These are phyloP conservation scores for Stromatinia cepivora DNA, from an alignment of 2,329 filamentous ascomycete genomes.

Conservation along the genomic window DNA sequence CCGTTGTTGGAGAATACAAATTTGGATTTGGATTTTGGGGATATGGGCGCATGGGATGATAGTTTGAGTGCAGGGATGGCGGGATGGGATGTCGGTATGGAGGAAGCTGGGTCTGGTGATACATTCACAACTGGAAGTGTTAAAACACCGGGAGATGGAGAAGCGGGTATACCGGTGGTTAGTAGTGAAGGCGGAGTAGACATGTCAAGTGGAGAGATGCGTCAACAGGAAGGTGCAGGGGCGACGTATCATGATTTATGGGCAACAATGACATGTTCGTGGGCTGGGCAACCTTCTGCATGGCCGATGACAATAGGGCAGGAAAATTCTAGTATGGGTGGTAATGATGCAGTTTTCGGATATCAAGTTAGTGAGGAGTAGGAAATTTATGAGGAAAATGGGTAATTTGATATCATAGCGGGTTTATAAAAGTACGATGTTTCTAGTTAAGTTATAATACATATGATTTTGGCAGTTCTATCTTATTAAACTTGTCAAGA, in stretches of 20 bases:
- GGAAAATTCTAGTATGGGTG: no score
- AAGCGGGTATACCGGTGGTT: accelerated
- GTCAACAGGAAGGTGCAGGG: neutral
- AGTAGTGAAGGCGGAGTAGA: neutral
- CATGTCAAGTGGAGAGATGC: neutral
- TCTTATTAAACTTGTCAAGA: neutral
- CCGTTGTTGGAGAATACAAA: neutral
- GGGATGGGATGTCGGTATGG: neutral
- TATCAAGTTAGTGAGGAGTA: neutral
- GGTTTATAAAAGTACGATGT: no score
- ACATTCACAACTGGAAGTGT: neutral
- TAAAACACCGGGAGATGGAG: neutral
- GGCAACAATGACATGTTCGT: conserved; percentile 38
- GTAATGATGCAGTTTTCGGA: neutral
- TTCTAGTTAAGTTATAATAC: neutral
- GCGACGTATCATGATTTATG: conserved; percentile 35
- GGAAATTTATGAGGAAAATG: neutral
- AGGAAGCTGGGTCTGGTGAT: no score
- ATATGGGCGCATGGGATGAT: neutral
- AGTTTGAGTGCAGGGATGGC: neutral
- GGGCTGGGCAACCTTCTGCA: conserved; percentile 25
- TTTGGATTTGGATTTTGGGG: conserved; percentile 28
- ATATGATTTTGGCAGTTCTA: neutral
- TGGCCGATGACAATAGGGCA: neutral
- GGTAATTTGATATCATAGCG: neutral